Percentiles rank a stretch among this genome's conserved stretches.
These are phyloP conservation scores for Sporothrix pallida DNA, from an alignment of 2,329 filamentous ascomycete species.

Conservation along the genomic window DNA sequence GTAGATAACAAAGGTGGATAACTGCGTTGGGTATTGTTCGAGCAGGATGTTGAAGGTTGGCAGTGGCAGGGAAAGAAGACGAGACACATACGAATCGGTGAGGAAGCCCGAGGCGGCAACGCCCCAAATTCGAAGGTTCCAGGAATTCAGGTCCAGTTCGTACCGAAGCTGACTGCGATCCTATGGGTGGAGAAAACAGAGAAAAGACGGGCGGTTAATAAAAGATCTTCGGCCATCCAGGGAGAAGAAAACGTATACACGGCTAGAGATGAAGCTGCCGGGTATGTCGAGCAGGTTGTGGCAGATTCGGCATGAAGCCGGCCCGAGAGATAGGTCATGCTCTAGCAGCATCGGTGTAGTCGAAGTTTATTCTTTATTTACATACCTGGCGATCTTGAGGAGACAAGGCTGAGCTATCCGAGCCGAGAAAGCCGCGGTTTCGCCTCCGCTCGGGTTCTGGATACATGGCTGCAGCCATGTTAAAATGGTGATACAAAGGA, in stretches of 20 bases:
- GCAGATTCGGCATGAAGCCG: not conserved
- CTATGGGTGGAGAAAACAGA: constrained; percentile 41
- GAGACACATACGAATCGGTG: constrained; percentile 55
- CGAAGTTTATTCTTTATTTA: constrained; percentile 17
- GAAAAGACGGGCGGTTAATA: constrained; percentile 7
- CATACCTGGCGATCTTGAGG: constrained; percentile 56
- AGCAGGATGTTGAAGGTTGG: not conserved
- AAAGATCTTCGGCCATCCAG: not conserved
- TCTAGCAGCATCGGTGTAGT: not conserved
- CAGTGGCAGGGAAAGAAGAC: not conserved
- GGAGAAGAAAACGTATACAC: not conserved
- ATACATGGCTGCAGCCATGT: constrained; percentile 41
- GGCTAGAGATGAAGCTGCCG: constrained; percentile 2
- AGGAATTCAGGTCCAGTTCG: constrained; percentile 60
- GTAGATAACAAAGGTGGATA: not conserved
- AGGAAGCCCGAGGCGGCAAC: constrained; percentile 62
- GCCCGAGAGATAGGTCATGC: not conserved
- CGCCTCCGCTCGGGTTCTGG: constrained; percentile 47
- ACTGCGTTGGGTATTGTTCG: too few species aligned
- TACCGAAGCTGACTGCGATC: constrained; percentile 59
- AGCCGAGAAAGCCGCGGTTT: constrained; percentile 59
- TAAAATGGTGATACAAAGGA: constrained; percentile 14
- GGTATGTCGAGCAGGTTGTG: not conserved
- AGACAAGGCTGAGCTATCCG: constrained; percentile 58
- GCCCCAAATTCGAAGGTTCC: constrained; percentile 61